A percentile compares a stretch with the other conserved stretches of the same genome.
phyloP scores from a whole-genome alignment of 306 rosid species.

The Gynostemma pentaphyllum region DNA sequence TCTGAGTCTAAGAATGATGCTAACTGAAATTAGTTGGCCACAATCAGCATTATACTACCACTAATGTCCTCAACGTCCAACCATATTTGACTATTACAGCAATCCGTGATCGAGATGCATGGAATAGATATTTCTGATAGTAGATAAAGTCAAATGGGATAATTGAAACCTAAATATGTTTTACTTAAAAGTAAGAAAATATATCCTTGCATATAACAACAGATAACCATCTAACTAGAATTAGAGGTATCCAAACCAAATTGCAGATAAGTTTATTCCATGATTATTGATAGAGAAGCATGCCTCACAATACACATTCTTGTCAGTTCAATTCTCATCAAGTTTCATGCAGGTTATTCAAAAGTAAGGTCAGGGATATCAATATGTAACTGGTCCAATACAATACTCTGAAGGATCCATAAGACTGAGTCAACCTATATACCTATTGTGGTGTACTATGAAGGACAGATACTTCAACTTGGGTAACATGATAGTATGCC shows the following conservation, averaged over 20 bases:
- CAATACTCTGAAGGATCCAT: background rate
- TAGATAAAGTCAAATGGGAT: background rate
- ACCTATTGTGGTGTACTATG: too few relatives aligned
- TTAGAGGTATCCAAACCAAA: background rate
- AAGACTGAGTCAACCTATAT: background rate
- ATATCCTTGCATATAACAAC: background rate
- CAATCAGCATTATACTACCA: background rate
- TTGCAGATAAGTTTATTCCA: background rate
- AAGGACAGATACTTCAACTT: too few relatives aligned
- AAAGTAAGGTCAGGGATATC: background rate
- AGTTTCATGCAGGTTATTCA: background rate
- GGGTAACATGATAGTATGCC: too few relatives aligned
- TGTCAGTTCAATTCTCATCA: too few relatives aligned
- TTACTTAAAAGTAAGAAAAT: background rate
- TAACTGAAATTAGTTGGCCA: background rate
- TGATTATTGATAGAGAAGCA: background rate
- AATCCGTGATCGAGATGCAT: background rate
- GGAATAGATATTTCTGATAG: background rate
- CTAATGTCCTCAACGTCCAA: background rate
- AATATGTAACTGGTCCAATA: background rate
- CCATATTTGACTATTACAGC: background rate
- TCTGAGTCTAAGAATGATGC: background rate
- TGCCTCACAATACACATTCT: background rate
- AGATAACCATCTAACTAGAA: background rate
- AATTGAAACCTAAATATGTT: background rate